Base-by-base conservation (phyloP, 345 rosid genomes). In the Eucalyptus leucophloia region DNA sequence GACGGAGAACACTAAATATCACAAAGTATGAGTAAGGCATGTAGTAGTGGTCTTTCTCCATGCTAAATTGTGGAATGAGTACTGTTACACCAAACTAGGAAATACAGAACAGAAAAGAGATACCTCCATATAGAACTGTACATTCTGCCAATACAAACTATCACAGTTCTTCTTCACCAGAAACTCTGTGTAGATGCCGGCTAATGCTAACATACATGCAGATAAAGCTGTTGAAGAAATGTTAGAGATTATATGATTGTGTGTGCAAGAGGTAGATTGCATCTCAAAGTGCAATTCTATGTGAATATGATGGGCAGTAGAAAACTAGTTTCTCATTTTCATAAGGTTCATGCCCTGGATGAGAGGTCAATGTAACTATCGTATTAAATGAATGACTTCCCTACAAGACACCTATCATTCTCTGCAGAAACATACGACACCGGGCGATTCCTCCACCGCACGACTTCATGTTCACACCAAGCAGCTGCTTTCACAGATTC, bases 111-210 rank as follows among this genome's bases (percentile, higher is more conserved):
- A 62, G 91, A 93, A 92, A 92, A 91, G 88, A 86, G 95, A 92
- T 93, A 97, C 99, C 93, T 94, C 97, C 98, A 93, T 94, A 91
- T 98, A 97, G 89, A 98, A 94, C 90, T 98, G 98, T 89, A 96
- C 90, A 92, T 98, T 98, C 92, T 96, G 98, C 99, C 98, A 97
- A 93, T 95, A 96, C 92, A 98, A 92, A 93, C 96, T 96, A 87
- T 98, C 99, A 87, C 94, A 95, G 89, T 96, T 98, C 95, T 96
- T 96, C 95, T 98, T 97, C 99, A 98, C 95, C 91, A 97, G 93
- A 92, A 95, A 96, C 91, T 98, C 99, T 47, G 99, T 98, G 88
- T 97, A 98, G 86, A 98, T 96, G 88, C 99, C 97, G 6, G 99
- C 99, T 58, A 95, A 90, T 32, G 98, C 99, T 2, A 99, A 97